Percentiles rank a stretch among this genome's conserved stretches.
These are phyloP conservation scores for Plectranthus barbatus DNA, from an alignment of 257 asterid species.

Conservation along the genomic window DNA sequence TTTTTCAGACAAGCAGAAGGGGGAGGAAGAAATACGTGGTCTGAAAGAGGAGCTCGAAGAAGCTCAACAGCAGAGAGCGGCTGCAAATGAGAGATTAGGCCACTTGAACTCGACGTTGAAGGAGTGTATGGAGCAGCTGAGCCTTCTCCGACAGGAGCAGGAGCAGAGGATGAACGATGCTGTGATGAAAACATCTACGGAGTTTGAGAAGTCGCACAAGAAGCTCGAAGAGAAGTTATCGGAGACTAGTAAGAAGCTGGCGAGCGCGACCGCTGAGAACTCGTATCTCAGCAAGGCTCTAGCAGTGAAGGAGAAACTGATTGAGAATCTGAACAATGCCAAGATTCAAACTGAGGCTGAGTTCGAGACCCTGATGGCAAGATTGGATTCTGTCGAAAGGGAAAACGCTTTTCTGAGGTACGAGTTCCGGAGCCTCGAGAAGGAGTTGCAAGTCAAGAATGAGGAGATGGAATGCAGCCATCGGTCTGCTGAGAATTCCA, in stretches of 20 bases:
- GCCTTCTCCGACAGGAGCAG: constrained; percentile 33
- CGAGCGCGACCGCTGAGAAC: constrained; percentile 47
- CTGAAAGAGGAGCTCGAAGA: constrained; percentile 44
- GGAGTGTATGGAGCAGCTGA: constrained; percentile 57
- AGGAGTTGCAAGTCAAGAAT: constrained; percentile 48
- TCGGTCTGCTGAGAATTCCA: constrained; percentile 39
- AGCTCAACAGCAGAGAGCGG: constrained; percentile 26
- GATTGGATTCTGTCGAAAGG: constrained; percentile 63
- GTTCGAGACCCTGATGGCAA: constrained; percentile 47
- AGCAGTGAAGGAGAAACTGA: constrained; percentile 44
- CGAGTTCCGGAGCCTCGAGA: constrained; percentile 59
- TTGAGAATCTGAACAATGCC: constrained; percentile 39
- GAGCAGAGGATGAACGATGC: constrained; percentile 43
- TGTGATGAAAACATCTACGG: constrained; percentile 29
- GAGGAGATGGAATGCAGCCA: constrained; percentile 52
- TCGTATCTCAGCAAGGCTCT: constrained; percentile 56
- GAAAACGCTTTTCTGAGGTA: constrained; percentile 75
- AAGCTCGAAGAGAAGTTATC: constrained; percentile 42
- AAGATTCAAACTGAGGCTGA: constrained; percentile 53
- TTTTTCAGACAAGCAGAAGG: constrained; percentile 48
- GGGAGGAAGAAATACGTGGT: constrained; percentile 37
- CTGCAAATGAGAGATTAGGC: constrained; percentile 43
- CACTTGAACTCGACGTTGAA: constrained; percentile 54
- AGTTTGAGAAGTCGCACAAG: constrained; percentile 36
- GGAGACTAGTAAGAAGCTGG: constrained; percentile 35